These are phyloP conservation scores for Cyberlindnera veronae DNA, from an alignment of 805 yeast species.

Conservation along the genomic window DNA sequence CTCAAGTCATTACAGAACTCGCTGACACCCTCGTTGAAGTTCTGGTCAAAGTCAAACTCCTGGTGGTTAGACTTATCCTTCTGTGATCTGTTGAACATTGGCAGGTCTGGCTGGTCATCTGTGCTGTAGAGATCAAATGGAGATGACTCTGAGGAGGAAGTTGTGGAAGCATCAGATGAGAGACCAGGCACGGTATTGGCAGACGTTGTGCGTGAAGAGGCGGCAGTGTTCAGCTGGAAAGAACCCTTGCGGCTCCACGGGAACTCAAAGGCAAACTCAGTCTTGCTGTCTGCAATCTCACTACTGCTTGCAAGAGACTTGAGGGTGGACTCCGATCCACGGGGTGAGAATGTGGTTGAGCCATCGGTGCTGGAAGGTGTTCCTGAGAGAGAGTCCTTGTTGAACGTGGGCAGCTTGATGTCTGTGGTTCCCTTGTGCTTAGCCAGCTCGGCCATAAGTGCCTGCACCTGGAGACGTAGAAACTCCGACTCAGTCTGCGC, in stretches of 20 bases:
- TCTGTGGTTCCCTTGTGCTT: conserved; percentile 45
- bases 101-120: conserved; percentile 21
- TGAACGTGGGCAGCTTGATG: conserved; percentile 23
- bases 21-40: conserved; percentile 66
- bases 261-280: conserved; percentile 47
- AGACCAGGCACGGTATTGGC: conserved; percentile 22
- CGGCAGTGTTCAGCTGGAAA: background rate
- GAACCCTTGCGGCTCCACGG: conserved; percentile 43
- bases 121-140: conserved; percentile 30
- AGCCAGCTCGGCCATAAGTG: conserved; percentile 67
- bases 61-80: conserved; percentile 11
- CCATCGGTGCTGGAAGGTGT: conserved; percentile 14
- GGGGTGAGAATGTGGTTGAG: conserved; percentile 20
- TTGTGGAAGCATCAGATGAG: conserved; percentile 27
- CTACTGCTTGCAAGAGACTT: conserved; percentile 7
- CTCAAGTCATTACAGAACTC: conserved; percentile 74
- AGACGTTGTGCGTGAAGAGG: conserved; percentile 6
- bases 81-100: conserved; percentile 18
- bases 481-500: conserved; percentile 71
- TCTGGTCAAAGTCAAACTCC: conserved; percentile 35
- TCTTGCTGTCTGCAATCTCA: conserved; percentile 6
- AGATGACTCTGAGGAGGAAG: conserved; percentile 26
- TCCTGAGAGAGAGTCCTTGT: background rate
- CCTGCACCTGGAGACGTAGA: conserved; percentile 69
- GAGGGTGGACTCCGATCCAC: conserved; percentile 13